Evolutionary conservation across 2,329 filamentous ascomycete genomes (phyloP).

Genomic region (Pestalotiopsis sp.): DNA sequence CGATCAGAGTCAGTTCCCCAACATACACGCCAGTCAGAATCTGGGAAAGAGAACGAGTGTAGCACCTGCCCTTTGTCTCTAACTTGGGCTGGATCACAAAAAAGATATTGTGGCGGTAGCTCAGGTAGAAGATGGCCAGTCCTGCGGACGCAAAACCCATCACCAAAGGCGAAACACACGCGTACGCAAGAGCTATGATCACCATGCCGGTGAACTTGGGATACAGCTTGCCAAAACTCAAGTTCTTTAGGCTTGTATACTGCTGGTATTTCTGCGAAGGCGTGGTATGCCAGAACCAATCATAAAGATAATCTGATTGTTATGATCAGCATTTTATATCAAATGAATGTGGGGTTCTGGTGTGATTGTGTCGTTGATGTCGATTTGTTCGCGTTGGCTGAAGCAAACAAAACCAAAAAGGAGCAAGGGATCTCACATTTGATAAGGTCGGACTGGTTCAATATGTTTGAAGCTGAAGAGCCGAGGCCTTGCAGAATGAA

Average conservation of each 20-base stretch:
- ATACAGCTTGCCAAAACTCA: conserved; percentile 70
- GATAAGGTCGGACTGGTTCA: conserved; percentile 62
- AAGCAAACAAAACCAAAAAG: not conserved
- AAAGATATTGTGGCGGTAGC: conserved; percentile 74
- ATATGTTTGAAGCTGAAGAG: conserved; percentile 64
- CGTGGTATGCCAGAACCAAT: conserved; percentile 67
- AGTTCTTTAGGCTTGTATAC: conserved; percentile 59
- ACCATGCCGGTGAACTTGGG: conserved; percentile 44
- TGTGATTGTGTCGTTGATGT: too few species aligned
- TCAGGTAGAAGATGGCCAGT: conserved; percentile 70
- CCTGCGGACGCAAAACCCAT: conserved; percentile 70
- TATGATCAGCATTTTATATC: too few species aligned
- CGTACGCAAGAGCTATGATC: conserved; percentile 61
- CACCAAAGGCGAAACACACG: conserved; percentile 72
- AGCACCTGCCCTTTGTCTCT: conserved; percentile 73
- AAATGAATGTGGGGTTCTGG: too few species aligned
- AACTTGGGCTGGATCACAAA: conserved; percentile 70
- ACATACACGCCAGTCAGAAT: conserved; percentile 72
- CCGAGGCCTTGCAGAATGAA: conserved; percentile 74
- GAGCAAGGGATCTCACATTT: conserved; percentile 33
- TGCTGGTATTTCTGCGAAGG: conserved; percentile 70
- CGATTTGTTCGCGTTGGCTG: not conserved
- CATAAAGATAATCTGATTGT: conserved; percentile 51
- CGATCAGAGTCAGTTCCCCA: conserved; percentile 66
- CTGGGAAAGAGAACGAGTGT: conserved; percentile 71